A percentile compares a stretch with the other conserved stretches of the same genome.
phyloP scores from a whole-genome alignment of 176 grass and related monocot species.

The Carex littledalei region DNA sequence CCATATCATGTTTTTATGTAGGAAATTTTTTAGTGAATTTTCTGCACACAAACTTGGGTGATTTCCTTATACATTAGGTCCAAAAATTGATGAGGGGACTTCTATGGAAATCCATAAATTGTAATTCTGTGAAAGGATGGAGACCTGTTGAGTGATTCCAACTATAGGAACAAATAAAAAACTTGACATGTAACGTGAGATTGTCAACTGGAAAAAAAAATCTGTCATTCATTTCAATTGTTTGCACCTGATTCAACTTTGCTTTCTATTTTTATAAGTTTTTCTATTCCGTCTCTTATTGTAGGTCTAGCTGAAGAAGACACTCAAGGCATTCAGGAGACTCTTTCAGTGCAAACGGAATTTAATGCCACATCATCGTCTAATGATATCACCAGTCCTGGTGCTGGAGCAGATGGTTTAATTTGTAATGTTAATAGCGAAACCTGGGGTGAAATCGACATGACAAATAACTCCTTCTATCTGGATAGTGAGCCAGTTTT shows the following conservation, averaged over 20 bases:
- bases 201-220: background rate
- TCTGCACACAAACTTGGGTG: background rate
- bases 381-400: background rate
- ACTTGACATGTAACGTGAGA: background rate
- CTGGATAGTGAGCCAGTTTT: background rate
- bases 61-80: background rate
- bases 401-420: background rate
- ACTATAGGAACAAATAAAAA: background rate
- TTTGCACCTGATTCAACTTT: background rate
- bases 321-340: background rate
- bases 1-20: background rate
- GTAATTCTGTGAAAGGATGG: slow-evolving; percentile 2
- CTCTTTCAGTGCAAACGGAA: background rate
- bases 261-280: background rate
- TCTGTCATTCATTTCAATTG: background rate
- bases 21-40: background rate
- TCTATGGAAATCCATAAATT: background rate
- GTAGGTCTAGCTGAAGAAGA: background rate
- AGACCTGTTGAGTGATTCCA: background rate
- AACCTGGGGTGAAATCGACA: background rate
- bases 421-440: background rate
- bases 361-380: background rate
- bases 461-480: background rate
- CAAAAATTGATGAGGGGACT: background rate
- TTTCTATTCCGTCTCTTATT: background rate